These are phyloP conservation scores for Komagataella pastoris DNA, from an alignment of 805 yeast genomes.

Conservation along the genomic window DNA sequence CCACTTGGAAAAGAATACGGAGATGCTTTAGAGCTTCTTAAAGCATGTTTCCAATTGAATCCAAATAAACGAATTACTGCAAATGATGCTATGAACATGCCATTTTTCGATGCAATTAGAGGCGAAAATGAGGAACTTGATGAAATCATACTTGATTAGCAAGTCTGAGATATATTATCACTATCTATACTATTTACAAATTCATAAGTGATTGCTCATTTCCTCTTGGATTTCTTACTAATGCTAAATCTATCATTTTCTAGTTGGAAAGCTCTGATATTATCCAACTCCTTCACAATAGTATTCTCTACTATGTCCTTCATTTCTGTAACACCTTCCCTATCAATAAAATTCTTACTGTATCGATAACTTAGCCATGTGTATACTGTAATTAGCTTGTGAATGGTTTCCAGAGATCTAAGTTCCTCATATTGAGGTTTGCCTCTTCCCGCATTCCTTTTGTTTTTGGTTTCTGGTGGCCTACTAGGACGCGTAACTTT, in stretches of 20 bases:
- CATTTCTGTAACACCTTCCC: slow-evolving; percentile 58
- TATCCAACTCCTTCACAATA: slow-evolving; percentile 34
- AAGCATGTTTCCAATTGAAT: slow-evolving; percentile 44
- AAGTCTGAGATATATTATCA: not conserved
- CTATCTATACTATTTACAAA: not conserved
- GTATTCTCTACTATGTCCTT: slow-evolving; percentile 56
- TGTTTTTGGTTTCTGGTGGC: not conserved
- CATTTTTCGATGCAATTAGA: slow-evolving; percentile 39
- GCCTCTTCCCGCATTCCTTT: not conserved
- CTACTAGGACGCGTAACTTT: not conserved
- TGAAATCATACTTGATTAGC: slow-evolving; percentile 12
- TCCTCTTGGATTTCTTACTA: not conserved
- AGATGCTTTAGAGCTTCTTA: slow-evolving; percentile 40
- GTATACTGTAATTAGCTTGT: slow-evolving; percentile 52
- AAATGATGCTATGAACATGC: slow-evolving; percentile 37
- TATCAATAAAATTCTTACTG: slow-evolving; percentile 69
- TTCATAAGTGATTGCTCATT: not conserved
- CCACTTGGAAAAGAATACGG: slow-evolving; percentile 22
- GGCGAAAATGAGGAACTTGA: slow-evolving; percentile 9
- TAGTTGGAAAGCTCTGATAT: slow-evolving; percentile 10
- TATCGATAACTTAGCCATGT: slow-evolving; percentile 84
- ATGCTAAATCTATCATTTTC: not conserved
- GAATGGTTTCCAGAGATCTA: slow-evolving; percentile 45
- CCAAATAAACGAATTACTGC: slow-evolving; percentile 46
- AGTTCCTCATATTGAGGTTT: slow-evolving; percentile 5